These are phyloP conservation scores for Gastrolobium bilobum DNA, from an alignment of 306 rosid genomes.

Conservation along the genomic window DNA sequence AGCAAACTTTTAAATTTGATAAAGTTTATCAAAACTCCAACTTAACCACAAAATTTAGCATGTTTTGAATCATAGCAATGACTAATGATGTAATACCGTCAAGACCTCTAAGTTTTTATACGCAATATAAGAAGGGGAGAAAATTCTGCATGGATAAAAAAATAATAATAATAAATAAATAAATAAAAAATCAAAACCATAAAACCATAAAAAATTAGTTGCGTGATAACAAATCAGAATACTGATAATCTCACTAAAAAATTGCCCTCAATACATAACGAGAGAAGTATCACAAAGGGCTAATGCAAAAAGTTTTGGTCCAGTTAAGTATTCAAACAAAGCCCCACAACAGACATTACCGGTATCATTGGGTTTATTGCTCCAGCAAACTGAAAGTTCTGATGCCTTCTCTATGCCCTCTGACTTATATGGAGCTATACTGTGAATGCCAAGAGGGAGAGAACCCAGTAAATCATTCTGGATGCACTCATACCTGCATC, in stretches of 20 bases:
- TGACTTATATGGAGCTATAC: constrained; percentile 91
- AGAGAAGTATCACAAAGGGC: constrained; percentile 7
- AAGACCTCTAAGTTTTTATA: constrained; percentile 10
- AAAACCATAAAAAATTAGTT: constrained; percentile 34
- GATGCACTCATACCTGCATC: constrained; percentile 90
- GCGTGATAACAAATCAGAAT: constrained; percentile 32
- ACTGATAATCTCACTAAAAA: constrained; percentile 27
- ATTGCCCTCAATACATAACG: neutral
- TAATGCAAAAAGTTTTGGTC: constrained; percentile 12
- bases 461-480: constrained; percentile 91
- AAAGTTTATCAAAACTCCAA: constrained; percentile 4
- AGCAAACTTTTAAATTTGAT: constrained; percentile 15
- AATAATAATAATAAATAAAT: too few species aligned
- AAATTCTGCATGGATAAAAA: neutral
- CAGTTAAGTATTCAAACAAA: constrained; percentile 61
- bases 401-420: constrained; percentile 93
- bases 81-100: neutral
- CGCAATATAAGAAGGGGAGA: neutral
- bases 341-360: constrained; percentile 53
- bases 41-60: constrained; percentile 10
- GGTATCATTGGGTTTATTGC: constrained; percentile 56
- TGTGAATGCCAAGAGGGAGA: constrained; percentile 70
- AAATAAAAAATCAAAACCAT: constrained; percentile 46
- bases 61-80: constrained; percentile 9
- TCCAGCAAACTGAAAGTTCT: constrained; percentile 72